Evolutionary conservation across 495 filamentous ascomycete species (phyloP), one percentile per base, ranked within the genome.

Genomic region (Emericellopsis terricola): DNA sequence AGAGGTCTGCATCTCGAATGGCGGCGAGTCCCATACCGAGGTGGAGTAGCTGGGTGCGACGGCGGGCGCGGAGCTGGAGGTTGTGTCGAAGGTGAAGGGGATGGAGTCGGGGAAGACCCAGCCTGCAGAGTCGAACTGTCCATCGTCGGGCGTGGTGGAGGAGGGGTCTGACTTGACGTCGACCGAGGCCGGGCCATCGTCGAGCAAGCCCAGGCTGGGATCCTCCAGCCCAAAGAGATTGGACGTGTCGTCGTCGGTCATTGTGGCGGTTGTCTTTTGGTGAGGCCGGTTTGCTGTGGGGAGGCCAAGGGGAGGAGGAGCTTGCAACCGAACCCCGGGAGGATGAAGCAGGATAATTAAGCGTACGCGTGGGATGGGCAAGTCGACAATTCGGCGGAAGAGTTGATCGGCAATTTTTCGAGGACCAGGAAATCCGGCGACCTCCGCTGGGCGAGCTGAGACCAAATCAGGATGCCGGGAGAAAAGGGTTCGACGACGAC

Each of bases 21-120:
- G 23, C 6, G 31, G 17, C 31, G 19, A 10, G 16, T 33, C 18
- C 31, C 31, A 21, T 37, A 37, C 4, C 33, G 36, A 3, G 29
- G 31, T 23, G 35, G 35, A 17, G 38, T 38, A 36, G 28, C 35
- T 19, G 41, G 29, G 9, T 38, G 39, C 19, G 34, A 40, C 26
- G 36, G 41, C 35, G 38, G 29, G 9, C 34, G 30, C 28, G 20
- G 23, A 20, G n/a, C n/a, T n/a, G 31, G 29, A 9, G 39, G 35
- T 29, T 38, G 28, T 13, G 39, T 37, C 31, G 38, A 27, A 20
- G 31, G 37, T 33, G 39, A 38, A 49, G 15, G 59, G 58, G 38
- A 59, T 53, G 8, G 57, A 57, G 40, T 57, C 54, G 34, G 58
- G 51, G 28, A 62, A 60, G 39, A 31, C 19, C 60, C 60, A 63